Percentiles rank a stretch among this genome's conserved stretches.
These are phyloP conservation scores for Proliferodiscus dingleyae DNA, from an alignment of 2,329 filamentous ascomycete species.

Conservation along the genomic window DNA sequence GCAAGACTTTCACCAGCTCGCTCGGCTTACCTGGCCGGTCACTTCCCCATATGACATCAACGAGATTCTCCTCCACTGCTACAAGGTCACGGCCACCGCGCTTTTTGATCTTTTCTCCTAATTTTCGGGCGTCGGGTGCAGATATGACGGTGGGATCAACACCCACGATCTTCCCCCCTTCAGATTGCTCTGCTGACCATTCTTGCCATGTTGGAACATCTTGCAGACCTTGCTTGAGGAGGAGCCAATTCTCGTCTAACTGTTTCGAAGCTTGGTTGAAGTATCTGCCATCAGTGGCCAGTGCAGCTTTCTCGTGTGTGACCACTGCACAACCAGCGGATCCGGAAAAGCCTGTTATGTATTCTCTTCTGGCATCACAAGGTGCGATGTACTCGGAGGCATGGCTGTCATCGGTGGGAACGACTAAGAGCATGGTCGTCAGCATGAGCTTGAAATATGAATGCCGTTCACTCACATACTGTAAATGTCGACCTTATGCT, in stretches of 20 bases:
- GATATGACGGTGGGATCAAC: constrained; percentile 88
- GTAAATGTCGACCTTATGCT: constrained; percentile 85
- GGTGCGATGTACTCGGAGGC: constrained; percentile 96
- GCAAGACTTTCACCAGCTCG: constrained; percentile 69
- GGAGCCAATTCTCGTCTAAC: constrained; percentile 83
- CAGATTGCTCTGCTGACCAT: constrained; percentile 84
- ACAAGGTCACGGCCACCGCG: constrained; percentile 73
- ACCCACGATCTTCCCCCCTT: constrained; percentile 80
- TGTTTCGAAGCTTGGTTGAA: constrained; percentile 95
- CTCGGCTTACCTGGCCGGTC: constrained; percentile 69
- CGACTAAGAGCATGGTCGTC: constrained; percentile 54
- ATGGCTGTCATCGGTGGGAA: constrained; percentile 95
- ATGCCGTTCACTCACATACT: constrained; percentile 51
- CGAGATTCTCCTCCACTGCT: constrained; percentile 73
- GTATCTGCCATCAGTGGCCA: constrained; percentile 94
- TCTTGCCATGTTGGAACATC: constrained; percentile 97
- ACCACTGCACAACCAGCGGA: constrained; percentile 92
- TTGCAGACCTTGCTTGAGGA: constrained; percentile 89
- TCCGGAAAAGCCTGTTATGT: constrained; percentile 89
- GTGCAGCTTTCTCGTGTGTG: constrained; percentile 76
- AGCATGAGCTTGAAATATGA: constrained; percentile 15
- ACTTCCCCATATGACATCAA: constrained; percentile 84
- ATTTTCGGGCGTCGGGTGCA: constrained; percentile 64
- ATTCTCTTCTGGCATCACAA: constrained; percentile 88
- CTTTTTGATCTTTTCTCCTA: constrained; percentile 82